Base-by-base conservation (phyloP, 2,329 filamentous ascomycete genomes). In the Trichoderma sp. region DNA sequence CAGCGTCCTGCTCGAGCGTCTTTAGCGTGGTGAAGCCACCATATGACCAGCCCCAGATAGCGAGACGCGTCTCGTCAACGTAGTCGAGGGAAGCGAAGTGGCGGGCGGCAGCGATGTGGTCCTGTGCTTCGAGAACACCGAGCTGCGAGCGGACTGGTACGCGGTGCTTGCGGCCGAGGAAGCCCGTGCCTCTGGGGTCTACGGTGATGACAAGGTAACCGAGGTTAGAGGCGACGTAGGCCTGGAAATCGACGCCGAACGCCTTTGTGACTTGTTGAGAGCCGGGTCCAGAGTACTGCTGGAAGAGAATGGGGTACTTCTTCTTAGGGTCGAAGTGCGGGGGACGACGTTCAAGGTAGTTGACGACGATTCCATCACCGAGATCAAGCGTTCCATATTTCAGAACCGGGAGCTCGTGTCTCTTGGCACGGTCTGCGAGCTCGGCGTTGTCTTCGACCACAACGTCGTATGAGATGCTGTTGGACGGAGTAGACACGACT, bases 21-120 rank as follows among this genome's bases (percentile, higher is more conserved):
- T 99, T 99, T 80, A 99, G 89, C 6, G 97, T 94, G 87, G 94
- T 94, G 87, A 97, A 99, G 12, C 97, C 97, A 75, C 97, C 97
- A 81, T 97, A 99, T 77, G 94, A 97, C 97, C 97, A 99, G 65
- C 97, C 97, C 97, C 97, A 99, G 81, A 99, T 97, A 24, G 95
- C 95, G 79, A 99, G 91, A 73, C 94, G 91, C 7, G 91, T 88
- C 31, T 90, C 87, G 82, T 99, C 97, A 16, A 98, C 92, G 83
- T 99, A 98, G 16, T 89, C 85, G 82, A 95, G 96, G 50, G 87
- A 86, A 0, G 93, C 93, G 92, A 95, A 98, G 78, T 93, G 91
- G 84, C 95, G 93, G 4, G 94, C 97, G 1, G 95, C 93, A 31
- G 92, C 93, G 78, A 99, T 98, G 83, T 99, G 97, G 83, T 98